These are phyloP conservation scores for Primulina eburnea DNA, from an alignment of 257 asterid species.

Conservation along the genomic window DNA sequence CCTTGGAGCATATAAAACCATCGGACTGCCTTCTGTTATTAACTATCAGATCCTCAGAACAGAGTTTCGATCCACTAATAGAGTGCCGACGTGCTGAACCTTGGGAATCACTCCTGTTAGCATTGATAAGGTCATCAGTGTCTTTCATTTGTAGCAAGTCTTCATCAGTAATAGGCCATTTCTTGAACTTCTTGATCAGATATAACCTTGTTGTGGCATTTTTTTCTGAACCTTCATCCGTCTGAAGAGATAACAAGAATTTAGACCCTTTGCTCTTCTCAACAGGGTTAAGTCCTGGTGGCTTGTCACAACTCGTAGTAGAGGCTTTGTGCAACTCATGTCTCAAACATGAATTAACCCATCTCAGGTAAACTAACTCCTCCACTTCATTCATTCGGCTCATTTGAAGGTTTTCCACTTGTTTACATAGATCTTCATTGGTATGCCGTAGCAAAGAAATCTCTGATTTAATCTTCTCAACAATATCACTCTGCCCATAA, in stretches of 20 bases:
- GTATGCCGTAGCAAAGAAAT: slow-evolving; percentile 67
- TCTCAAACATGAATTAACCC: slow-evolving; percentile 88
- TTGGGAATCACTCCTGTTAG: slow-evolving; percentile 44
- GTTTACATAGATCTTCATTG: slow-evolving; percentile 81
- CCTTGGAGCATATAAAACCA: slow-evolving; percentile 67
- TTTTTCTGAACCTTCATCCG: slow-evolving; percentile 50
- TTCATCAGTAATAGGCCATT: slow-evolving; percentile 80
- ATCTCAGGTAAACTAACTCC: slow-evolving; percentile 82
- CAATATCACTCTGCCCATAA: slow-evolving; percentile 44
- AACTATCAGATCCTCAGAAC: slow-evolving; percentile 46
- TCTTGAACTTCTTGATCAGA: slow-evolving; percentile 69
- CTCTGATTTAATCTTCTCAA: slow-evolving; percentile 74
- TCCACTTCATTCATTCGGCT: slow-evolving; percentile 87
- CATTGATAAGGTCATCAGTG: slow-evolving; percentile 30
- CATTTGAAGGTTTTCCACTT: slow-evolving; percentile 92
- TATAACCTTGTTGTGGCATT: slow-evolving; percentile 43
- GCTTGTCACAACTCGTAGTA: slow-evolving; percentile 33
- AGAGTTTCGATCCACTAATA: slow-evolving; percentile 64
- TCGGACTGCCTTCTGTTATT: slow-evolving; percentile 77
- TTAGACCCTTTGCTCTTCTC: slow-evolving; percentile 57
- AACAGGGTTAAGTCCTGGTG: slow-evolving; percentile 39
- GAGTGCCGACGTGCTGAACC: slow-evolving; percentile 69
- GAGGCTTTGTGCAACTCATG: slow-evolving; percentile 61
- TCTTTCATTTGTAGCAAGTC: slow-evolving; percentile 46
- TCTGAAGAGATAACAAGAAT: slow-evolving; percentile 48